These are phyloP conservation scores for Trichoderma citrinoviride DNA, from an alignment of 2,329 filamentous ascomycete genomes.

Conservation along the genomic window DNA sequence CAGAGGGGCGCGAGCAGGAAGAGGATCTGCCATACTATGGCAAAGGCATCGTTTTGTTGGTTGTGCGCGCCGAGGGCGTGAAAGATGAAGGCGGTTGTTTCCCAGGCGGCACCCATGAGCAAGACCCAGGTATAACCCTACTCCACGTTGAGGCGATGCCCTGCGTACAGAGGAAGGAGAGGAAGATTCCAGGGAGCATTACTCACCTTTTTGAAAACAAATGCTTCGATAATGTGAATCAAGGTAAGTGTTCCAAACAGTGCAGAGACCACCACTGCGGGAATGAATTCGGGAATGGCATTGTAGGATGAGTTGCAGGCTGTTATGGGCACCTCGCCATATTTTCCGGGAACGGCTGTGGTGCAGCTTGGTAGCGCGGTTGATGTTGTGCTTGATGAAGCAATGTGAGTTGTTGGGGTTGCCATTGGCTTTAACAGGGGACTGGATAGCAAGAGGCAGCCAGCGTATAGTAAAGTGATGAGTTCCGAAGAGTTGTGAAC, in stretches of 20 bases:
- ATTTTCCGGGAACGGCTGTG: conserved; percentile 1
- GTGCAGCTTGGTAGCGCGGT: neutral
- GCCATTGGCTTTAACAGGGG: neutral
- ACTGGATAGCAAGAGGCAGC: neutral
- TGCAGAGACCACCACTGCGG: neutral
- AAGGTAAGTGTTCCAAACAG: neutral
- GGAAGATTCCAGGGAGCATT: too few relatives aligned
- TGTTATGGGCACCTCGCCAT: conserved; percentile 1
- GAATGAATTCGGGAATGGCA: conserved; percentile 2
- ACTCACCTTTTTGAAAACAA: conserved; percentile 11
- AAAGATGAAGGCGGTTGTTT: neutral
- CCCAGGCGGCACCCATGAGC: conserved; percentile 6
- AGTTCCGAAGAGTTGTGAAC: too few relatives aligned
- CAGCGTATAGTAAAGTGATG: neutral
- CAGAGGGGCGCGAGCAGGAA: conserved; percentile 5
- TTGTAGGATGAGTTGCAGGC: conserved; percentile 5
- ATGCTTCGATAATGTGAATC: conserved; percentile 1
- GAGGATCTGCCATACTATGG: conserved; percentile 2
- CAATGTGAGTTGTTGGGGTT: neutral
- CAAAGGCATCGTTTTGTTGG: neutral
- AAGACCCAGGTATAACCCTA: conserved; percentile 4
- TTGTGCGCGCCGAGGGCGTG: neutral
- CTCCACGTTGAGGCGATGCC: too few relatives aligned
- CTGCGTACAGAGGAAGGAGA: neutral
- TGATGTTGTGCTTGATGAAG: neutral